Percentiles rank a stretch among this genome's conserved stretches.
These are phyloP conservation scores for Mrakia blollopis DNA, from an alignment of 768 basidiomycete species.

Conservation along the genomic window DNA sequence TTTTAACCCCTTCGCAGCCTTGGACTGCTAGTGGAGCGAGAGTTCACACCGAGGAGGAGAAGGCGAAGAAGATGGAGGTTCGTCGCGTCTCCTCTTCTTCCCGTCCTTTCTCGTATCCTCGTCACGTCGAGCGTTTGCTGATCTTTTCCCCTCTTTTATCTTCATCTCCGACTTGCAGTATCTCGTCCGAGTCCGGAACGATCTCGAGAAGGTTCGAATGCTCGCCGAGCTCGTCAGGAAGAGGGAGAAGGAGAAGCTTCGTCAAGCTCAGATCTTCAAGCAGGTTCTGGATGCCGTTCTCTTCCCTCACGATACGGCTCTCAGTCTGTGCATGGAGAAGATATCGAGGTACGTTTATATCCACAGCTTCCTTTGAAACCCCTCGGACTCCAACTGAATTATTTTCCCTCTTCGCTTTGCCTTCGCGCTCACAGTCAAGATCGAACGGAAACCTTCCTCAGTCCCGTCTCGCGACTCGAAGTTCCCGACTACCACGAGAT, in stretches of 20 bases:
- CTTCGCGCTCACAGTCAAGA: slow-evolving; percentile 56
- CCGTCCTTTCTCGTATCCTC: not conserved
- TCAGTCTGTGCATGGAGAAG: slow-evolving; percentile 64
- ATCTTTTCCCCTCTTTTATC: not conserved
- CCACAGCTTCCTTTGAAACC: no score
- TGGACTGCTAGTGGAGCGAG: slow-evolving; percentile 69
- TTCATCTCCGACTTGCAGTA: slow-evolving; percentile 45
- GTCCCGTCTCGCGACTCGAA: slow-evolving; percentile 9
- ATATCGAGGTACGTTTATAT: slow-evolving; percentile 48
- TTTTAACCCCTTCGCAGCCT: slow-evolving; percentile 49
- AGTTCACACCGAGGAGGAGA: slow-evolving; percentile 74
- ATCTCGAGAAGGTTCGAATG: slow-evolving; percentile 67
- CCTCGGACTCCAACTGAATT: not conserved
- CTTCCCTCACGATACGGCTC: slow-evolving; percentile 59
- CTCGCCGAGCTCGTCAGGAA: slow-evolving; percentile 64
- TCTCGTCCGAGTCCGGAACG: slow-evolving; percentile 62
- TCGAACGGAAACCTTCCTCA: slow-evolving; percentile 52
- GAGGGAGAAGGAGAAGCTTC: slow-evolving; percentile 75
- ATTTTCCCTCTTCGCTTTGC: not conserved
- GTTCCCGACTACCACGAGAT: slow-evolving; percentile 26
- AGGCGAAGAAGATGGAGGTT: slow-evolving; percentile 73
- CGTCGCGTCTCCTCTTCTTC: slow-evolving; percentile 43
- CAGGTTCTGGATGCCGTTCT: slow-evolving; percentile 60
- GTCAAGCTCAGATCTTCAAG: slow-evolving; percentile 55
- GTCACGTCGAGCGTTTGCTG: slow-evolving; percentile 1